phyloP scores from a whole-genome alignment of 768 basidiomycete genomes.

The Xerocomellus chrysenteron region DNA sequence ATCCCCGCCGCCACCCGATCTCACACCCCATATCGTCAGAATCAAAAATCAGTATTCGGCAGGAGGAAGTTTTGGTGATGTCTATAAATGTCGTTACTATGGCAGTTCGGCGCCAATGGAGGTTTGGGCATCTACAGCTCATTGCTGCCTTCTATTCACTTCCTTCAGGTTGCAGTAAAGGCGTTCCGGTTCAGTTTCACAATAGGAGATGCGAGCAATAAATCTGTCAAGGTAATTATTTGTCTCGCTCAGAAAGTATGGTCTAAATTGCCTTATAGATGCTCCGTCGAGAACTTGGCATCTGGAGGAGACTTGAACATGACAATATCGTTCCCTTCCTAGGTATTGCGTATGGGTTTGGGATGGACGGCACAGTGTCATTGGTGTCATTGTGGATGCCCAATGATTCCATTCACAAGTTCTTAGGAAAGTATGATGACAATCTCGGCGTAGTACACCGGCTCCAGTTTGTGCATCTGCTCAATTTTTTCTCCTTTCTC shows the following conservation, averaged over 20 bases:
- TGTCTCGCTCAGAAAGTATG: background rate
- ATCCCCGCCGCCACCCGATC: background rate
- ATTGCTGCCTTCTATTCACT: background rate
- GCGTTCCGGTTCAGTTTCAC: conserved; percentile 10
- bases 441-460: background rate
- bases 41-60: background rate
- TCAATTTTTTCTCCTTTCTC: conserved; percentile 6
- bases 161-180: conserved; percentile 26
- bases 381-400: conserved; percentile 35
- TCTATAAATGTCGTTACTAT: background rate
- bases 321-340: conserved; percentile 27
- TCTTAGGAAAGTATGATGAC: conserved; percentile 7
- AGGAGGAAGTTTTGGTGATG: conserved; percentile 3
- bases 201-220: background rate
- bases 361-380: conserved; percentile 18
- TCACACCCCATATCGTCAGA: background rate
- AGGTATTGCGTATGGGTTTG: conserved; percentile 18
- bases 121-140: background rate
- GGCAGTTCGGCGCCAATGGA: background rate
- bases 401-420: conserved; percentile 22
- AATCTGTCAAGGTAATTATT: background rate
- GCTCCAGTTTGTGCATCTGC: conserved; percentile 16
- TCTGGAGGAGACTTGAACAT: conserved; percentile 30
- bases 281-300: conserved; percentile 28
- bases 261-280: conserved; percentile 1